Evolutionary conservation across 2,329 filamentous ascomycete genomes (phyloP), one percentile per base, ranked within the genome.

Genomic region (Colletotrichum scovillei): DNA sequence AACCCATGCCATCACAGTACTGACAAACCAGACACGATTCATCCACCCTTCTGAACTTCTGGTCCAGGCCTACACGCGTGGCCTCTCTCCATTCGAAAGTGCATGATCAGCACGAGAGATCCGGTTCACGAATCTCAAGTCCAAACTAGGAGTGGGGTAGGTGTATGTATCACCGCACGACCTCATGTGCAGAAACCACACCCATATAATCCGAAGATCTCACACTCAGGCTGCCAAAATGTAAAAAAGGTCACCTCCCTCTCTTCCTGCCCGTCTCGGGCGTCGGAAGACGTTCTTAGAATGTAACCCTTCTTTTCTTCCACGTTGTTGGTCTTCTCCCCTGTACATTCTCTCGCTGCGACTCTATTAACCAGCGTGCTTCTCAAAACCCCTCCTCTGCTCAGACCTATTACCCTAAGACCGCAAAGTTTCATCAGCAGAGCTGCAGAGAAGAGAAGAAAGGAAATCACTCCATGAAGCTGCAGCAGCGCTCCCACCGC

Each of bases 201-300:
- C 4, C 19, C 19, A 22, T n/a, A 24, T 49, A 19, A 57, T 56
- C 59, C 59, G n/a, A 46, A 22, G 35, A 22, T 19, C 3, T 14
- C 19, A 6, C 42, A 28, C 26, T 3, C 4, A 28, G 5, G 16
- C 28, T 24, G 4, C 6, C 1, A 52, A 32, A 49, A 49, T 57
- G n/a, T 35, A 35, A 57, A 67, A 62, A 67, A 19, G 26, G 12
- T n/a, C 42, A 49, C 0, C 42, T 22, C 26, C 60, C 53, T 59
- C 57, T 3, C 32, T 9, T 52, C 28, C 56, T 67, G 56, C 55
- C 42, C 64, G 56, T 53, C 12, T 14, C 64, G 64, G 64, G 64
- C 64, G 26, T 57, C 55, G 19, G 28, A 12, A 6, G 19, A 38
- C 24, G 2, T 22, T 8, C 16, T 19, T 49, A 11, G 42, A 49